Evolutionary conservation across 2,329 filamentous ascomycete species (phyloP), one percentile per base, ranked within the genome.

Genomic region (Cytospora chrysosperma): DNA sequence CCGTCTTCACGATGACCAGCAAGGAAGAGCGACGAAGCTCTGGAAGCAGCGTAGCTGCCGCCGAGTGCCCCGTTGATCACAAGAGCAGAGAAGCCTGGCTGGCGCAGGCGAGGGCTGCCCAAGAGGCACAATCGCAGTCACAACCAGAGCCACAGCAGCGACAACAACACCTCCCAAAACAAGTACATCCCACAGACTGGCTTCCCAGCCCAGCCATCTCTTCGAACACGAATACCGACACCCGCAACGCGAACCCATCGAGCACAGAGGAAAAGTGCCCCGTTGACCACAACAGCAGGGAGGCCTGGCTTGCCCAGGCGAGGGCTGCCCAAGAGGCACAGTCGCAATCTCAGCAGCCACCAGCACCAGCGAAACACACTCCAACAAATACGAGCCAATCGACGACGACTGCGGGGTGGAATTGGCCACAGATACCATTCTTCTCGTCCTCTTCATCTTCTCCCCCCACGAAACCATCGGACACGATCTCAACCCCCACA

Each of bases 71-170:
- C 5, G 92, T 98, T 72, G 93, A 98, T 77, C 90, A 93, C 78
- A 91, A 92, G 72, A 89, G 92, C 59, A 89, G 95, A 71, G 90
- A 93, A 71, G 87, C 89, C 71, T 98, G 94, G 94, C 84, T 98
- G 43, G 81, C 84, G 65, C 86, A 92, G 72, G 87, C 88, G 47
- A 79, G 78, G 66, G 76, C 85, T 73, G 78, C 82, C 75, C 77
- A 77, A 71, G 69, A 75, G 66, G 67, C 76, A 70, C 26, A 49
- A 15, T 27, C 62, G 50, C 32, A 53, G 37, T 21, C 63, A 40
- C 15, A 56, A 57, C 8, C 47, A 26, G 19, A 61, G 37, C 51
- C 58, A 28, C 49, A 32, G 30, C n/a, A 40, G 13, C 47, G 67
- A 69, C 51, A 53, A 12, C 40, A 57, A 26, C 59, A 61, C 8